Conservation (phyloP, 1,284 basidiomycete genomes). For the Pulchroboletus neoregius region DNA sequence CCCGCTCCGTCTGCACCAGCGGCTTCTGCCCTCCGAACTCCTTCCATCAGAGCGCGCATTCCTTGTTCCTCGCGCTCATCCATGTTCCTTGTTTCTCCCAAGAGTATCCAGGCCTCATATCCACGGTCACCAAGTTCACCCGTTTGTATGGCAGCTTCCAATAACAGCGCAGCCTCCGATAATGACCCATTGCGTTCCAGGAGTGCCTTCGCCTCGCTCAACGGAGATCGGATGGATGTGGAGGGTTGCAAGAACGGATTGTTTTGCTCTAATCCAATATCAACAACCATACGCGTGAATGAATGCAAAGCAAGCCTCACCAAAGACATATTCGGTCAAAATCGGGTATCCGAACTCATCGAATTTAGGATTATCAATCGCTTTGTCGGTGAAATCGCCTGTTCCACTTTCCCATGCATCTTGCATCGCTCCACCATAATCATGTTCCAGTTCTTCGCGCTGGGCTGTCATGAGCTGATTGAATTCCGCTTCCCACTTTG, state of each 20-base stretch:
- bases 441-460: conserved; percentile 58
- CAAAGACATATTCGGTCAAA: conserved; percentile 69
- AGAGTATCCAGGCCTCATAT: conserved; percentile 89
- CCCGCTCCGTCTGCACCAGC: conserved; percentile 68
- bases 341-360: conserved; percentile 73
- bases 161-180: conserved; percentile 77
- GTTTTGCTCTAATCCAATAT: conserved; percentile 44
- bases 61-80: conserved; percentile 87
- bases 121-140: conserved; percentile 75
- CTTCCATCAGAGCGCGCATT: conserved; percentile 71
- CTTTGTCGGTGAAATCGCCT: conserved; percentile 40
- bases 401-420: conserved; percentile 56
- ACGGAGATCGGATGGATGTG: conserved; percentile 51
- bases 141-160: conserved; percentile 85
- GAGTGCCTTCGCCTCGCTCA: conserved; percentile 69
- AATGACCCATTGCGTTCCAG: conserved; percentile 79
- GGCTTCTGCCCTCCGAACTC: conserved; percentile 60
- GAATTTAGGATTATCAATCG: conserved; percentile 45
- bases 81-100: conserved; percentile 94
- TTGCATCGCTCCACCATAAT: conserved; percentile 59
- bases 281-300: conserved; percentile 2
- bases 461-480: conserved; percentile 71
- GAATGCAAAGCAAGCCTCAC: conserved; percentile 41
- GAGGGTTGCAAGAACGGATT: conserved; percentile 67
- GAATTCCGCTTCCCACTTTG: conserved; percentile 88